Evolutionary conservation across 2,329 filamentous ascomycete species (phyloP).

Genomic region (Claviceps spartinae): DNA sequence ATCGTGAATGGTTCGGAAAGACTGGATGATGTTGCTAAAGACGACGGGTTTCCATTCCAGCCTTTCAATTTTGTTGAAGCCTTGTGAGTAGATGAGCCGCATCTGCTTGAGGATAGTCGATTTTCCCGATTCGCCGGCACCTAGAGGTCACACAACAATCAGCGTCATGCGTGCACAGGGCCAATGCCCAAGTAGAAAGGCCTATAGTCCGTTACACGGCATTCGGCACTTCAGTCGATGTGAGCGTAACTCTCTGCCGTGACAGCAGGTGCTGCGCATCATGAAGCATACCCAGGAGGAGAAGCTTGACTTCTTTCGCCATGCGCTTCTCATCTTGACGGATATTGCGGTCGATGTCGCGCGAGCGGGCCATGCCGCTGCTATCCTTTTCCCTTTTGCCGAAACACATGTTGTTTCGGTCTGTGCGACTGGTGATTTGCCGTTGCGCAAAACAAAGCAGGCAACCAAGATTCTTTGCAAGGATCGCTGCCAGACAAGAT

Average conservation of each 20-base stretch:
- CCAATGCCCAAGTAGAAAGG: background rate
- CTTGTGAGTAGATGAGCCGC: conserved; percentile 91
- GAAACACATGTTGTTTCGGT: conserved; percentile 44
- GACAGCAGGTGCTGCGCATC: background rate
- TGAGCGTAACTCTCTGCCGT: background rate
- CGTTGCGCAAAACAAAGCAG: background rate
- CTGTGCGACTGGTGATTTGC: background rate
- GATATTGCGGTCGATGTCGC: conserved; percentile 76
- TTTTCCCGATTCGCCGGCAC: conserved; percentile 81
- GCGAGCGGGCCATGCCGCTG: conserved; percentile 37
- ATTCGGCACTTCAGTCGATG: background rate
- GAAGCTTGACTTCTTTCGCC: conserved; percentile 80
- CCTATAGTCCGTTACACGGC: conserved; percentile 3
- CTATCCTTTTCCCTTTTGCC: conserved; percentile 38
- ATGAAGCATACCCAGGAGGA: conserved; percentile 61
- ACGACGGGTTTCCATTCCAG: conserved; percentile 92
- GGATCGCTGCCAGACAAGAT: background rate
- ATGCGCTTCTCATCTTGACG: conserved; percentile 78
- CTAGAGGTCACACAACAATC: conserved; percentile 31
- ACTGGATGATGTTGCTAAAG: conserved; percentile 87
- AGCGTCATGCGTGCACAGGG: background rate
- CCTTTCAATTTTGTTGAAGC: conserved; percentile 80
- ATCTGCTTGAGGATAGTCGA: conserved; percentile 98
- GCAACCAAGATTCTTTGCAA: background rate
- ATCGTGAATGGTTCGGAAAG: conserved; percentile 78